Evolutionary conservation across 768 basidiomycete species (phyloP).

Genomic region (Phallus indusiatus): DNA sequence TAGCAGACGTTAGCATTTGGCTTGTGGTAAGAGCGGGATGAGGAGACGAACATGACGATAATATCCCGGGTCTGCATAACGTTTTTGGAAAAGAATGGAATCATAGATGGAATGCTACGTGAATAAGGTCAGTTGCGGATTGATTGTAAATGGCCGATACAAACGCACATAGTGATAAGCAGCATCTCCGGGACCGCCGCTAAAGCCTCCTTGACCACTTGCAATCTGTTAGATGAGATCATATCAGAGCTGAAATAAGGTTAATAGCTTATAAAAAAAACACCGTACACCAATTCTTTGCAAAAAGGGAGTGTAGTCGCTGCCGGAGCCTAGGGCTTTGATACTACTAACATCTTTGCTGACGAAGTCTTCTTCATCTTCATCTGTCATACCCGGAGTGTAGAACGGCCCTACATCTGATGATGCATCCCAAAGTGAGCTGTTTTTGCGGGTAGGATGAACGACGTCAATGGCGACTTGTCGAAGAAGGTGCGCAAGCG

Average conservation of each 20-base stretch:
- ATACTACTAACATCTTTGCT: conserved; percentile 28
- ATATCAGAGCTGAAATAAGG: conserved; percentile 4
- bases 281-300: conserved; percentile 66
- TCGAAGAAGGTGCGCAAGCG: conserved; percentile 68
- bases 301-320: conserved; percentile 88
- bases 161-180: conserved; percentile 52
- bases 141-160: conserved; percentile 10
- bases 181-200: conserved; percentile 39
- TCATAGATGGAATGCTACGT: conserved; percentile 64
- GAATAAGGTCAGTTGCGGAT: neutral
- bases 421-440: conserved; percentile 73
- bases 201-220: conserved; percentile 29
- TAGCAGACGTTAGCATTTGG: neutral
- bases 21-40: neutral
- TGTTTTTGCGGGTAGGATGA: conserved; percentile 56
- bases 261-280: conserved; percentile 18
- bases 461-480: conserved; percentile 58
- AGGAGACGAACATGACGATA: conserved; percentile 48
- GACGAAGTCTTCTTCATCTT: conserved; percentile 13
- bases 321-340: conserved; percentile 68
- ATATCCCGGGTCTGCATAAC: conserved; percentile 71
- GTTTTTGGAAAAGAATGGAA: conserved; percentile 59
- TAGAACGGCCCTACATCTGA: conserved; percentile 48
- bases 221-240: conserved; percentile 9
- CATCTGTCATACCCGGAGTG: conserved; percentile 27